A percentile compares a stretch with the other conserved stretches of the same genome.
phyloP scores from a whole-genome alignment of 2,329 filamentous ascomycete genomes.

The Colletotrichum navitas region DNA sequence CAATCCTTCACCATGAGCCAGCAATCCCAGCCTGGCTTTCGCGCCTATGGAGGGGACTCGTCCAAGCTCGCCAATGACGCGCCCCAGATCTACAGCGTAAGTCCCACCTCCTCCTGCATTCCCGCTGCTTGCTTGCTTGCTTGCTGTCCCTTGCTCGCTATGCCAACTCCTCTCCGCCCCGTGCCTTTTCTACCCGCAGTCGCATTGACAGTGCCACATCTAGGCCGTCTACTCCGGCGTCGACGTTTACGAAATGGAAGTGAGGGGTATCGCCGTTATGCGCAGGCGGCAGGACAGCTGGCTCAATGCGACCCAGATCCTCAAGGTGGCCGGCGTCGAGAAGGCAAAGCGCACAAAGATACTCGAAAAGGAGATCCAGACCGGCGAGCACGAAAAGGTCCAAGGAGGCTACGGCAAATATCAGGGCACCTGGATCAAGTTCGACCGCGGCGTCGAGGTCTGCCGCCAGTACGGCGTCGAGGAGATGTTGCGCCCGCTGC shows the following conservation, averaged over 20 bases:
- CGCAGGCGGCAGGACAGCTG: constrained; percentile 93
- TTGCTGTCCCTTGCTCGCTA: background rate
- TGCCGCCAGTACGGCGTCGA: constrained; percentile 85
- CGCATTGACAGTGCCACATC: constrained; percentile 13
- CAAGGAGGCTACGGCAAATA: constrained; percentile 99
- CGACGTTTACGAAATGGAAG: constrained; percentile 98
- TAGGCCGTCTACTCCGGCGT: constrained; percentile 94
- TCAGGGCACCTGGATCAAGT: constrained; percentile 98
- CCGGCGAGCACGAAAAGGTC: constrained; percentile 97
- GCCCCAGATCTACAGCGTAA: constrained; percentile 73
- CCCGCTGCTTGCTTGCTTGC: background rate
- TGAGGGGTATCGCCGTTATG: constrained; percentile 95
- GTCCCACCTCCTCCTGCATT: constrained; percentile 44
- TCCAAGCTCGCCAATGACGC: constrained; percentile 55
- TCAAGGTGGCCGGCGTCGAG: constrained; percentile 96
- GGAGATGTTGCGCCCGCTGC: constrained; percentile 78
- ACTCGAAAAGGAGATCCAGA: constrained; percentile 96
- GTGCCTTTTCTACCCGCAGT: background rate
- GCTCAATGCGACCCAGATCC: constrained; percentile 97
- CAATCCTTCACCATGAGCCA: constrained; percentile 71
- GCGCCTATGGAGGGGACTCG: constrained; percentile 53
- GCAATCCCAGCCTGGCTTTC: constrained; percentile 60
- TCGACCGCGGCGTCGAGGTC: constrained; percentile 90
- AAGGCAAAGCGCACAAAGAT: constrained; percentile 99
- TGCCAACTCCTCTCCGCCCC: background rate